Evolutionary conservation across 148 eudicot species (phyloP).

Genomic region (Salicornia ramosissima): DNA sequence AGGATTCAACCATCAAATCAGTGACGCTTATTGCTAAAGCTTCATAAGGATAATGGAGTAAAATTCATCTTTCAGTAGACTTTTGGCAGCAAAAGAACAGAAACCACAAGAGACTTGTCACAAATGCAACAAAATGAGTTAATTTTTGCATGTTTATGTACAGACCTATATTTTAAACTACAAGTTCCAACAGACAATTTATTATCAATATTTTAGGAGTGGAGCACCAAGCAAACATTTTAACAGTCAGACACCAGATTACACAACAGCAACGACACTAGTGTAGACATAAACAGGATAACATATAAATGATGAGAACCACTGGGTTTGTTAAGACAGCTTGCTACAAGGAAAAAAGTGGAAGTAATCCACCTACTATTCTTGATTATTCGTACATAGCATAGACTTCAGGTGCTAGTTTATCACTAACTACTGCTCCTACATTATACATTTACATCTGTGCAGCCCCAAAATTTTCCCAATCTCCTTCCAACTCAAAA

Average conservation of each 20-base stretch:
- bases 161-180: not conserved
- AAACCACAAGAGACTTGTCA: not conserved
- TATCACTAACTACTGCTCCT: not conserved
- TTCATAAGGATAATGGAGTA: not conserved
- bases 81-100: not conserved
- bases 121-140: not conserved
- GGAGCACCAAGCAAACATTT: not conserved
- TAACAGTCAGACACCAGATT: not conserved
- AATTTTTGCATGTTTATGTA: not conserved
- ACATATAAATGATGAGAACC: no score
- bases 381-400: not conserved
- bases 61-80: not conserved
- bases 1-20: not conserved
- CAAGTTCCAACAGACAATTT: not conserved
- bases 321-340: not conserved
- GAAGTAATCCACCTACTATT: not conserved
- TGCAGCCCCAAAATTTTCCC: not conserved
- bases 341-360: not conserved
- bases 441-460: not conserved
- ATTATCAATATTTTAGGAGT: no score
- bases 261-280: not conserved
- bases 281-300: not conserved
- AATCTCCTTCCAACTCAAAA: not conserved
- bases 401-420: not conserved
- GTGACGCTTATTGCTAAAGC: not conserved